These are phyloP conservation scores for Camellia sinensis DNA, from an alignment of 148 eudicot species.

Conservation along the genomic window DNA sequence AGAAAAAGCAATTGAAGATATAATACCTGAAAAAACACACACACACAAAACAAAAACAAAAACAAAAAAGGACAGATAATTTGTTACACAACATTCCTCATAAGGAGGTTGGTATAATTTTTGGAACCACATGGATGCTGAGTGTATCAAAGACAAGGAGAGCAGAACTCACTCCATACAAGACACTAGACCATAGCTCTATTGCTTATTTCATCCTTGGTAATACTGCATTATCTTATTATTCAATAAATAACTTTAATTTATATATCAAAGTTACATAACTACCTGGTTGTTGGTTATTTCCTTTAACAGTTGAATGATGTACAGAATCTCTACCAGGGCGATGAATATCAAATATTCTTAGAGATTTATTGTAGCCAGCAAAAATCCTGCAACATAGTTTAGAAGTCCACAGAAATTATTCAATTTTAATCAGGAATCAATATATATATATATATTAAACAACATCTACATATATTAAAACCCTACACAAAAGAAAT, in stretches of 20 bases:
- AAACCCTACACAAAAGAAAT: neutral
- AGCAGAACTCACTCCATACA: neutral
- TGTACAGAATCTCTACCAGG: conserved; percentile 91
- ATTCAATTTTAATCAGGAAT: neutral
- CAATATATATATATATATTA: neutral
- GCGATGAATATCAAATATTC: conserved; percentile 88
- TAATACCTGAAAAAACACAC: conserved; percentile 51
- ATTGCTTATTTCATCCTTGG: neutral
- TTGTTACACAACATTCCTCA: no score
- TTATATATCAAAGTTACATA: neutral
- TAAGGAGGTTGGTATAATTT: no score
- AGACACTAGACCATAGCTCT: neutral
- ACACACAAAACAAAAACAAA: conserved; percentile 9
- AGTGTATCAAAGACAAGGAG: neutral
- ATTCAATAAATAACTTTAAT: neutral
- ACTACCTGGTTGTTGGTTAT: conserved; percentile 91
- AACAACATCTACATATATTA: neutral
- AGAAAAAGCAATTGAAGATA: conserved; percentile 86
- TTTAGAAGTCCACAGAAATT: conserved; percentile 7
- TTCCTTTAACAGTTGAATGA: conserved; percentile 73
- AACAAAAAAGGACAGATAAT: neutral
- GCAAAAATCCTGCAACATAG: conserved; percentile 69
- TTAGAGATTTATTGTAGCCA: conserved; percentile 80
- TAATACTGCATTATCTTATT: neutral
- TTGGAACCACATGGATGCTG: neutral